Percentiles rank a stretch among this genome's conserved stretches.
These are phyloP conservation scores for Penicillium verhagenii DNA, from an alignment of 495 filamentous ascomycete species.

Conservation along the genomic window DNA sequence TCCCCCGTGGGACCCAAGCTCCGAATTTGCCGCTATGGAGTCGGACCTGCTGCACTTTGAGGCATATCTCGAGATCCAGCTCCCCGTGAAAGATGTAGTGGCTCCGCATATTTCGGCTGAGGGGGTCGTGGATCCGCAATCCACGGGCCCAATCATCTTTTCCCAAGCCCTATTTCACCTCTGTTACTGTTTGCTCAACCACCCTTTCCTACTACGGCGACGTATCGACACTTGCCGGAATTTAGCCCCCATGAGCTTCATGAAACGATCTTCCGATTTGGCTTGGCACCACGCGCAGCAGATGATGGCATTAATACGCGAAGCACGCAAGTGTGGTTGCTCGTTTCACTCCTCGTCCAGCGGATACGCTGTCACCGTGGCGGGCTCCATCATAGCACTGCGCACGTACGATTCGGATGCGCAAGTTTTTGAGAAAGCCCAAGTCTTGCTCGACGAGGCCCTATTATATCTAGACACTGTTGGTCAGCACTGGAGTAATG, in stretches of 20 bases:
- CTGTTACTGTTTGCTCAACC: slow-evolving; percentile 31
- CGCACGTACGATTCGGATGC: neutral
- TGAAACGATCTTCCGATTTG: slow-evolving; percentile 16
- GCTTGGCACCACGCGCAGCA: slow-evolving; percentile 21
- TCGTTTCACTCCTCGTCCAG: slow-evolving; percentile 23
- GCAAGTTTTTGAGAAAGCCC: too few relatives aligned
- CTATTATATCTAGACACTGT: too few relatives aligned
- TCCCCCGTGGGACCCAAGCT: slow-evolving; percentile 35
- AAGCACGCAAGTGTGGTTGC: slow-evolving; percentile 17
- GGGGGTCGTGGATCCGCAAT: slow-evolving; percentile 13
- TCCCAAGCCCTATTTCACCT: slow-evolving; percentile 30
- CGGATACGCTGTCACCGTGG: slow-evolving; percentile 20
- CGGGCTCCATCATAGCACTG: slow-evolving; percentile 10
- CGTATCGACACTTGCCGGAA: slow-evolving; percentile 19
- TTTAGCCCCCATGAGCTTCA: slow-evolving; percentile 25
- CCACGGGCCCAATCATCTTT: slow-evolving; percentile 25
- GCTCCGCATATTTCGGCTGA: neutral
- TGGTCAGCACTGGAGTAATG: too few relatives aligned
- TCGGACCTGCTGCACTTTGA: slow-evolving; percentile 29
- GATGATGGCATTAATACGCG: slow-evolving; percentile 17
- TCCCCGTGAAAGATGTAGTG: slow-evolving; percentile 2
- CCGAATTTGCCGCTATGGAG: slow-evolving; percentile 25
- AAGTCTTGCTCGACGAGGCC: too few relatives aligned
- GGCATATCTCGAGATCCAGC: slow-evolving; percentile 21
- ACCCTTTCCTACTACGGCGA: slow-evolving; percentile 26